A percentile compares a stretch with the other conserved stretches of the same genome.
These are phyloP conservation scores for Epichloe sibirici DNA, from an alignment of 2,329 filamentous ascomycete genomes.

Conservation along the genomic window DNA sequence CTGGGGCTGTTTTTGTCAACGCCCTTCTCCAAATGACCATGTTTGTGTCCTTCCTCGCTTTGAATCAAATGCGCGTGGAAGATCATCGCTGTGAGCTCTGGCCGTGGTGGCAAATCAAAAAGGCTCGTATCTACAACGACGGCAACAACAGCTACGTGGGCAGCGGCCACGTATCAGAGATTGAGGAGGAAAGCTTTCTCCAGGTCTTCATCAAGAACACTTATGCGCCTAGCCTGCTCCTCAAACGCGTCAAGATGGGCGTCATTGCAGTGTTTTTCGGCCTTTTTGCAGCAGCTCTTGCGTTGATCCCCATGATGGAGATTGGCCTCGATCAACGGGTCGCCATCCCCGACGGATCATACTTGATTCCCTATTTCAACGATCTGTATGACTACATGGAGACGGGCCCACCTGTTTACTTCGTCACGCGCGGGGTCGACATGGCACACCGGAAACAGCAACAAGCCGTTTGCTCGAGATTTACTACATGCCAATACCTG, in stretches of 20 bases:
- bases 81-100: conserved; percentile 82
- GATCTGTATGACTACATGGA: conserved; percentile 90
- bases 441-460: conserved; percentile 65
- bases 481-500: conserved; percentile 73
- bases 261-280: conserved; percentile 77
- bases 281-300: conserved; percentile 73
- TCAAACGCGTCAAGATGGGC: conserved; percentile 64
- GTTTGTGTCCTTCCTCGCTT: conserved; percentile 81
- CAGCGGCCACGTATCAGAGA: conserved; percentile 51
- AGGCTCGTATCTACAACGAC: conserved; percentile 55
- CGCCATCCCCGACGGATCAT: conserved; percentile 85
- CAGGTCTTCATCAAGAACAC: conserved; percentile 82
- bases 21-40: conserved; percentile 94
- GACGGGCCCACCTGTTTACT: conserved; percentile 88
- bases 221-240: conserved; percentile 74
- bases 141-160: conserved; percentile 40
- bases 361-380: conserved; percentile 92
- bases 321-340: conserved; percentile 91
- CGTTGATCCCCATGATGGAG: conserved; percentile 71
- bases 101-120: conserved; percentile 73
- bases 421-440: conserved; percentile 76
- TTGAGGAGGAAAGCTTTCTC: conserved; percentile 70
- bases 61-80: conserved; percentile 87
- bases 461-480: conserved; percentile 78
- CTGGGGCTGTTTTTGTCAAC: conserved; percentile 93